These are phyloP conservation scores for Cystobasidium onofrii DNA, from an alignment of 768 basidiomycete species.

Conservation along the genomic window DNA sequence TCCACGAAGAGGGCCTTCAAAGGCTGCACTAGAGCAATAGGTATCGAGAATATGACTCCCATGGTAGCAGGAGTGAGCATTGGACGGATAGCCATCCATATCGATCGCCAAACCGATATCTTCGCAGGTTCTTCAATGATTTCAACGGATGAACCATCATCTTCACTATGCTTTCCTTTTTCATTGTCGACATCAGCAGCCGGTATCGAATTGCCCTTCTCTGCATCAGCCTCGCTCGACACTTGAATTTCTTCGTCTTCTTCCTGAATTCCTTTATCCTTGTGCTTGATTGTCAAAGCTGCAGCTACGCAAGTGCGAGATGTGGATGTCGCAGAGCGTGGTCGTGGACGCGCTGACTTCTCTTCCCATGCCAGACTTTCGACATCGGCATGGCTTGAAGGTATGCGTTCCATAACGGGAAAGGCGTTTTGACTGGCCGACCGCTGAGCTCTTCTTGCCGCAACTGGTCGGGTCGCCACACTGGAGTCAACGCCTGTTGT, in stretches of 20 bases:
- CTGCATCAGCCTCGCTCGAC: neutral
- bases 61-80: conserved; percentile 21
- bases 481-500: conserved; percentile 6
- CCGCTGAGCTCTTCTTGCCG: neutral
- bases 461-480: neutral
- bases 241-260: conserved; percentile 7
- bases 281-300: neutral
- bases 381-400: conserved; percentile 16
- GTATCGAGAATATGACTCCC: conserved; percentile 26
- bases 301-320: neutral
- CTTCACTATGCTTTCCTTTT: neutral
- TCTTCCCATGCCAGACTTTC: conserved; percentile 10
- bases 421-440: neutral
- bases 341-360: neutral
- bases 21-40: conserved; percentile 12
- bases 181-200: neutral
- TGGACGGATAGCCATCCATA: neutral
- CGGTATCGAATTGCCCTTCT: neutral
- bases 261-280: neutral
- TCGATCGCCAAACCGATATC: neutral
- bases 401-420: conserved; percentile 3
- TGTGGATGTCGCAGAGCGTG: neutral
- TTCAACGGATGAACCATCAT: neutral
- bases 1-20: conserved; percentile 25
- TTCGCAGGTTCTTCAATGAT: neutral